phyloP scores from a whole-genome alignment of 768 basidiomycete genomes.

The Termitomyces sp. region DNA sequence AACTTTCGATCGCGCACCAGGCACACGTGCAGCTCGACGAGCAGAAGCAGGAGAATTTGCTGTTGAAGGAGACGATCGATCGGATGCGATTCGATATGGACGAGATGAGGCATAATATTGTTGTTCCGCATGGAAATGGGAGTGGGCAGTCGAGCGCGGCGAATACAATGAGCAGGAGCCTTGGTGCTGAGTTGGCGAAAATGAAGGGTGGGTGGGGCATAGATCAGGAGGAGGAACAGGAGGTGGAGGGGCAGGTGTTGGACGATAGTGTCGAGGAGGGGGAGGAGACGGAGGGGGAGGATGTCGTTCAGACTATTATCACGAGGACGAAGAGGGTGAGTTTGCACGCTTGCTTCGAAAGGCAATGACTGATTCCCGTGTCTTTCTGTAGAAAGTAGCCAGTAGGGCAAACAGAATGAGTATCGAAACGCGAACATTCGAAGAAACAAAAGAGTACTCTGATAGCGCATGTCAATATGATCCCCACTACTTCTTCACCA shows the following conservation, averaged over 20 bases:
- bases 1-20: slow-evolving; percentile 63
- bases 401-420: slow-evolving; percentile 50
- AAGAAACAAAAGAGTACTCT: slow-evolving; percentile 69
- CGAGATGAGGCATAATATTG: slow-evolving; percentile 61
- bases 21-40: slow-evolving; percentile 75
- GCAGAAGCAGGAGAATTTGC: slow-evolving; percentile 91
- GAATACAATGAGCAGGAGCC: slow-evolving; percentile 62
- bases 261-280: slow-evolving; percentile 33
- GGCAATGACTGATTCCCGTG: slow-evolving; percentile 2
- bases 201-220: slow-evolving; percentile 42
- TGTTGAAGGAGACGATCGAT: slow-evolving; percentile 95
- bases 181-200: slow-evolving; percentile 69
- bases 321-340: slow-evolving; percentile 72
- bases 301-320: slow-evolving; percentile 84
- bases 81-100: slow-evolving; percentile 93
- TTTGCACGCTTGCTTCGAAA: slow-evolving; percentile 6
- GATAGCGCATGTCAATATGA: slow-evolving; percentile 74
- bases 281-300: slow-evolving; percentile 60
- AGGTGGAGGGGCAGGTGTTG: slow-evolving; percentile 27
- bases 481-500: slow-evolving; percentile 39
- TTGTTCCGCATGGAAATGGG: slow-evolving; percentile 27
- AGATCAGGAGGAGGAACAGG: slow-evolving; percentile 31
- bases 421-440: slow-evolving; percentile 35
- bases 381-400: slow-evolving; percentile 52
- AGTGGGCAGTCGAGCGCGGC: slow-evolving; percentile 43